Evolutionary conservation across 495 filamentous ascomycete species (phyloP), one percentile per base, ranked within the genome.

Genomic region (Staphylotrichum tortipilum): DNA sequence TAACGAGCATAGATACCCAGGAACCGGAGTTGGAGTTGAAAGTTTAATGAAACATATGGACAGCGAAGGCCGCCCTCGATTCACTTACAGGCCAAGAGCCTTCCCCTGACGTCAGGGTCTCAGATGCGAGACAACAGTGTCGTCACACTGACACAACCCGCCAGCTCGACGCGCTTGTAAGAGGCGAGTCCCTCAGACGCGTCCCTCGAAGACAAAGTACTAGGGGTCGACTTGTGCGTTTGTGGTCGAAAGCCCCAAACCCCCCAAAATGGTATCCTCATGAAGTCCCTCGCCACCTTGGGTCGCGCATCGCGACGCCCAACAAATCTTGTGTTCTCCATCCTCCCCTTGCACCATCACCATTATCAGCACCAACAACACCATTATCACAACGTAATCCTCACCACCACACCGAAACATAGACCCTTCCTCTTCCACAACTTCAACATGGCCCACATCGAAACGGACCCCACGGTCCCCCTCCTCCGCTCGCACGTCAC

Each of bases 401-500:
- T 22, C 36, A 33, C 29, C 19, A 34, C 28, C 19, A 26, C 15
- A 14, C 24, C 35, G 35, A 40, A 7, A 33, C 44, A 7, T 2
- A 35, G 34, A 39, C n/a, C n/a, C 22, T 24, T 9, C 29, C n/a
- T 4, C 28, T 26, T 22, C 28, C 19, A 0, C 31, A 19, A 15
- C 26, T 11, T 15, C 24, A 55, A 50, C 30, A 55, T 55, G 53
- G 4, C 34, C 35, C 6, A 42, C 5, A 26, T 44, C 19, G 6
- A 38, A 33, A 1, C 17, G 15, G 41, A 50, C 42, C 41, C 47
- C 9, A 35, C 42, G 21, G 15, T 55, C 31, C 19, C 34, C 23
- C 47, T 50, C 35, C 47, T 55, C 35, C 47, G 35, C 19, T 3
- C 31, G 11, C 7, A 46, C 47, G n/a, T 47, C 41, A 43, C 18